Evolutionary conservation across 1,284 basidiomycete species (phyloP).

Genomic region (Ustanciosporium gigantosporum): DNA sequence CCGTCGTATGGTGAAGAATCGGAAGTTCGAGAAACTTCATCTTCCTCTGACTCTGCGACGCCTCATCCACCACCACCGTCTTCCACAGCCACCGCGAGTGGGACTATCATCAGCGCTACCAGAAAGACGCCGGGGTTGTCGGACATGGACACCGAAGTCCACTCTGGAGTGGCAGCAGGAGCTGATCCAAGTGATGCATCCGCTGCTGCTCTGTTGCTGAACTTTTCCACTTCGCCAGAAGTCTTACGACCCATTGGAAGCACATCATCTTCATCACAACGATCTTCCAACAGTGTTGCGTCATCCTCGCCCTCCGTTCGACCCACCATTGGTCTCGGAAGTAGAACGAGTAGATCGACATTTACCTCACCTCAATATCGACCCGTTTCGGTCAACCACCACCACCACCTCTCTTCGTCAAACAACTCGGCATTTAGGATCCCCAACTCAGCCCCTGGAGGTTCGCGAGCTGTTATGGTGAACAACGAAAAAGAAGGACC

Average conservation of each 20-base stretch:
- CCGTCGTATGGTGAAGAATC: slow-evolving; percentile 23
- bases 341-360: slow-evolving; percentile 1
- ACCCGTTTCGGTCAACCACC: background rate
- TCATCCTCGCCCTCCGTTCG: background rate
- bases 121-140: slow-evolving; percentile 11
- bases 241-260: slow-evolving; percentile 27
- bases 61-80: background rate
- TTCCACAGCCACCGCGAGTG: background rate
- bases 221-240: slow-evolving; percentile 44
- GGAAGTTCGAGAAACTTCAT: slow-evolving; percentile 9
- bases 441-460: slow-evolving; percentile 1
- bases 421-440: background rate
- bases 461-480: background rate
- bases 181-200: slow-evolving; percentile 10
- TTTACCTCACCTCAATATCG: slow-evolving; percentile 14
- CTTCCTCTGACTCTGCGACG: background rate
- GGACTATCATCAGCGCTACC: background rate
- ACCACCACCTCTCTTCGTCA: background rate
- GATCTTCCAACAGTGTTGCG: background rate
- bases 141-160: slow-evolving; percentile 5
- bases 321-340: slow-evolving; percentile 1
- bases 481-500: background rate
- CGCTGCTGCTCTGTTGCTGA: slow-evolving; percentile 32
- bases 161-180: background rate
- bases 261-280: background rate